Base-by-base conservation (phyloP, 805 yeast species). In the Pichia occidentalis region DNA sequence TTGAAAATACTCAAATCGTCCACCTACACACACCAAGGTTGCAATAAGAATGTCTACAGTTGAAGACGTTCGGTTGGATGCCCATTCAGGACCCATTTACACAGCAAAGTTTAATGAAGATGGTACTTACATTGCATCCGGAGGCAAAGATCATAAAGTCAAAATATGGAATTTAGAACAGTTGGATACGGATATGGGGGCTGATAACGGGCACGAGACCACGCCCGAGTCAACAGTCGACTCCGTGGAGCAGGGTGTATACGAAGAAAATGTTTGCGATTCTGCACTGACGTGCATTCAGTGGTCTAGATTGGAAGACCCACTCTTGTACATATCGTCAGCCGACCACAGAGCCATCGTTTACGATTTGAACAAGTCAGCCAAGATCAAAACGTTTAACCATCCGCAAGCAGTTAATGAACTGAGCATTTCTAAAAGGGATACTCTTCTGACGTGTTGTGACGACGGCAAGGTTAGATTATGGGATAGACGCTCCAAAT, bases 401-500 rank as follows among this genome's bases (percentile, higher is more conserved):
- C 59, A 56, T 22, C 36, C 40, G 7, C 30, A 30, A 10, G 66
- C 71, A 5, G 75, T 82, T 2, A 83, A 84, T 50, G 71, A 78
- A 44, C 59, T 83, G 2, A 70, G 56, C 17, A 52, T 55, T 9
- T 52, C 60, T 40, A 51, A 41, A 51, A 47, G 39, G 55, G 60
- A 56, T 32, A 13, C 37, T 0, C 11, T 57, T 3, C 67, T 72
- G 3, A 71, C 84, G 25, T 85, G 74, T 4, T 68, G 79, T 8
- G 95, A 85, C 47, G 86, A 79, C 49, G 85, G 87, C 0, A 42
- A 59, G 3, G 63, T 73, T 1, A 61, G 63, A 7, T 36, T 79
- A 1, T 85, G 90, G 90, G 95, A 85, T 47, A 57, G 64, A 18
- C 59, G 86, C 39, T 64, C 69, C n/a, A 79, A 73, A 47, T 47